Conservation (phyloP, 345 rosid species). For the Gossypium bickii region DNA sequence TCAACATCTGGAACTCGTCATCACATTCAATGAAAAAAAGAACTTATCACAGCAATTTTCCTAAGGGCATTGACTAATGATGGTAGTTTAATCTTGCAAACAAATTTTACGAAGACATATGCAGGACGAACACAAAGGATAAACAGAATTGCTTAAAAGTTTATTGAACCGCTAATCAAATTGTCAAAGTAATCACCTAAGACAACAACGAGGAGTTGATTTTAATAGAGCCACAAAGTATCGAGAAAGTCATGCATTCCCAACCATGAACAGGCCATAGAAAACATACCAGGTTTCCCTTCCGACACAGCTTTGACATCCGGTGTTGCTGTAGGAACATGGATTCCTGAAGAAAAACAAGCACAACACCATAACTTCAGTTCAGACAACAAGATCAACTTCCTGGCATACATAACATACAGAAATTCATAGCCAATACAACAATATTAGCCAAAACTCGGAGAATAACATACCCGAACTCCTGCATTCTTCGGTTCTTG, state of each 20-base stretch:
- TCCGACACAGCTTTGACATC: conserved; percentile 17
- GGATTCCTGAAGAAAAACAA: conserved; percentile 18
- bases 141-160: neutral
- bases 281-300: conserved; percentile 18
- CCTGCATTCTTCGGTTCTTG: conserved; percentile 18
- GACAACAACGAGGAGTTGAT: neutral
- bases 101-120: neutral
- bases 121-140: neutral
- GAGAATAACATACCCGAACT: conserved; percentile 36
- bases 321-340: conserved; percentile 17
- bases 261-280: neutral
- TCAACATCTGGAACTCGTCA: neutral
- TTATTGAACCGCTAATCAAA: neutral
- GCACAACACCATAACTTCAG: neutral
- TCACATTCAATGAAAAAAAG: neutral
- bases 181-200: neutral
- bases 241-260: neutral
- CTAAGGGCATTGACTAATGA: neutral
- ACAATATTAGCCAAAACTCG: neutral
- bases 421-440: neutral
- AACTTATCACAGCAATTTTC: neutral
- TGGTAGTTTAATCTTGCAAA: neutral
- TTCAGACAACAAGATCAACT: conserved; percentile 6
- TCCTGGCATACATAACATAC: neutral
- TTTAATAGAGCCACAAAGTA: neutral